Percentiles rank a stretch among this genome's conserved stretches.
These are phyloP conservation scores for Helianthus tuberosus DNA, from an alignment of 129 eudicot genomes.

Conservation along the genomic window DNA sequence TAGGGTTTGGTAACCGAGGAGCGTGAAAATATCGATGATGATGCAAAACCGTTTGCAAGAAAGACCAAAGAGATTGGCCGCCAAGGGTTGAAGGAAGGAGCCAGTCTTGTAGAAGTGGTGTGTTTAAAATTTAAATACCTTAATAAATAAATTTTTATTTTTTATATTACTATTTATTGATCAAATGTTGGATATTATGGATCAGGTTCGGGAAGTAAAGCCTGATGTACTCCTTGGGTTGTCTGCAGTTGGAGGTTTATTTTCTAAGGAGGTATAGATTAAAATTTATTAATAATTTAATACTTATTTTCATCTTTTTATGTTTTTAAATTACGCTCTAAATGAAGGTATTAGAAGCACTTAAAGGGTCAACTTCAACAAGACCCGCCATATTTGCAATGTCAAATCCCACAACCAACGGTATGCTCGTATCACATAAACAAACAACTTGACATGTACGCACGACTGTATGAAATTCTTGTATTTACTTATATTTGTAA, in stretches of 20 bases:
- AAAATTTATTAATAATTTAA: neutral
- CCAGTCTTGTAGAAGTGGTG: conserved; percentile 93
- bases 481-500: neutral
- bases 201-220: conserved; percentile 84
- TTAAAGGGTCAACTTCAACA: conserved; percentile 87
- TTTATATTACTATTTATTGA: conserved; percentile 19
- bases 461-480: neutral
- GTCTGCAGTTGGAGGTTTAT: conserved; percentile 94
- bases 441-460: conserved; percentile 1
- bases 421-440: conserved; percentile 41
- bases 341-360: conserved; percentile 88
- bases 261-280: conserved; percentile 75
- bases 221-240: conserved; percentile 97
- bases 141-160: neutral
- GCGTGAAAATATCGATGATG: conserved; percentile 82
- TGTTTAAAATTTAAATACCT: conserved; percentile 37
- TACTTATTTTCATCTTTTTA: neutral
- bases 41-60: conserved; percentile 89
- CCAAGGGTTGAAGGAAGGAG: conserved; percentile 93
- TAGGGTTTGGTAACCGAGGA: conserved; percentile 94
- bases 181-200: conserved; percentile 9
- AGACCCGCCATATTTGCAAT: conserved; percentile 97
- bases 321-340: conserved; percentile 1
- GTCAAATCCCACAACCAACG: conserved; percentile 95
- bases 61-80: conserved; percentile 78